A percentile compares a stretch with the other conserved stretches of the same genome.
Conservation (phyloP, 164 flowering plant species). For the Aristolochia contorta region DNA sequence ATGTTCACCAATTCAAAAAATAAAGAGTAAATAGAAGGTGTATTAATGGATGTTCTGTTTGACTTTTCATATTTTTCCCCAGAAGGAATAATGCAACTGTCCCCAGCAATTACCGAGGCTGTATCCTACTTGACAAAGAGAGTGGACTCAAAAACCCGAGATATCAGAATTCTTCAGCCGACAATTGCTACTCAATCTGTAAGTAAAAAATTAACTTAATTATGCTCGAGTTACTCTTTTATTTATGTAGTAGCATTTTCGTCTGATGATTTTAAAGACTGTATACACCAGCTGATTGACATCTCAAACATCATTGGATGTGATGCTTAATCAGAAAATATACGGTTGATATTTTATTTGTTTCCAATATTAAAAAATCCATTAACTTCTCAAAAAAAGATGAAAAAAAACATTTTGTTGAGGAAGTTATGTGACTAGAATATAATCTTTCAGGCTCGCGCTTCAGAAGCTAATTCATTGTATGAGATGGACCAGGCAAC, state of each 20-base stretch:
- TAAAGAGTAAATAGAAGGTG: no score
- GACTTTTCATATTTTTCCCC: conserved; percentile 3
- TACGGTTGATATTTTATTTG: background rate
- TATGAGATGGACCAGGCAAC: conserved; percentile 90
- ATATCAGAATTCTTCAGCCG: conserved; percentile 71
- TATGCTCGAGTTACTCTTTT: background rate
- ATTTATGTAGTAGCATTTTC: background rate
- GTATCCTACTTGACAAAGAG: conserved; percentile 67
- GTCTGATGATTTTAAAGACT: background rate
- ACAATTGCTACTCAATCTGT: conserved; percentile 84
- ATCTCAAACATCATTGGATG: no score
- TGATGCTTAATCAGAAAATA: background rate
- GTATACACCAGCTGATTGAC: no score
- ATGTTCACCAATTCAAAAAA: no score
- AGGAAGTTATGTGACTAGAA: background rate
- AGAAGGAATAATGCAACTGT: conserved; percentile 51
- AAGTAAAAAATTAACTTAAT: conserved; percentile 2
- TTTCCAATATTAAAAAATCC: no score
- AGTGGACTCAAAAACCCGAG: conserved; percentile 63
- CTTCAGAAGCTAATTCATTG: conserved; percentile 69
- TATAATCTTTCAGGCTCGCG: conserved; percentile 22
- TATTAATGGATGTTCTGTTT: background rate
- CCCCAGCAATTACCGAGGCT: conserved; percentile 57
- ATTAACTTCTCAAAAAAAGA: background rate
- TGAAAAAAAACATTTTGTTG: no score